Conservation (phyloP, 2,329 filamentous ascomycete genomes). For the Sporothrix dimorphospora region DNA sequence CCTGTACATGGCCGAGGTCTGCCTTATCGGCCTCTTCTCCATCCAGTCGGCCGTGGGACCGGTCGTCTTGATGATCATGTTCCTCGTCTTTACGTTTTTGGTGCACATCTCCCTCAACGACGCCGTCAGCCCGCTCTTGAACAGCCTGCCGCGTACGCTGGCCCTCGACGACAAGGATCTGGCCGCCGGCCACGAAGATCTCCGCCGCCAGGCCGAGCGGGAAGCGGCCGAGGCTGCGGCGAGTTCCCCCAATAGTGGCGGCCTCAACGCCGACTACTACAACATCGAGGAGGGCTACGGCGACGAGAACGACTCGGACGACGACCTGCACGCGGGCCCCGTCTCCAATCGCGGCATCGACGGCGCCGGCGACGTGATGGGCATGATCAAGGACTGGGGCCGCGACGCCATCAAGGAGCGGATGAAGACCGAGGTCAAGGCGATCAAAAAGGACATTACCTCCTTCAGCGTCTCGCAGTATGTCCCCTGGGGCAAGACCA, state of each 20-base stretch:
- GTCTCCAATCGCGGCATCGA: conserved; percentile 36
- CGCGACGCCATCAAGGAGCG: conserved; percentile 32
- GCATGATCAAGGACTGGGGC: conserved; percentile 36
- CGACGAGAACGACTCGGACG: conserved; percentile 47
- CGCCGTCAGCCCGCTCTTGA: conserved; percentile 71
- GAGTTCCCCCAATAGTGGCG: conserved; percentile 25
- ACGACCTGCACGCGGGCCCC: conserved; percentile 36
- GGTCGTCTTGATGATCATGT: conserved; percentile 72
- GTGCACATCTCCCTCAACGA: conserved; percentile 74
- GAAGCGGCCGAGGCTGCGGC: conserved; percentile 3
- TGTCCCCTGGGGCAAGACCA: conserved; percentile 26
- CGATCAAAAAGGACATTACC: conserved; percentile 38
- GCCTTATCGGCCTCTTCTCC: conserved; percentile 79
- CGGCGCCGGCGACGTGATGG: conserved; percentile 37
- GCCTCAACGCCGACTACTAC: conserved; percentile 41
- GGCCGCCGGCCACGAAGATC: conserved; percentile 32
- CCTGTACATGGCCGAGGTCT: conserved; percentile 78
- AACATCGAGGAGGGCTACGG: conserved; percentile 38
- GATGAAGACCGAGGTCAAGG: conserved; percentile 31
- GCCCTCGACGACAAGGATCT: conserved; percentile 45
- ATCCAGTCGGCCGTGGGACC: conserved; percentile 70
- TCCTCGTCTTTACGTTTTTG: conserved; percentile 74
- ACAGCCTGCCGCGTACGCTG: conserved; percentile 70
- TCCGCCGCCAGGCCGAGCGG: conserved; percentile 27
- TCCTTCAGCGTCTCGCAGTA: conserved; percentile 35